Evolutionary conservation across 192 early-diverging fungal species (phyloP), one percentile per base, ranked within the genome.

Genomic region (Oehlia diaphana): DNA sequence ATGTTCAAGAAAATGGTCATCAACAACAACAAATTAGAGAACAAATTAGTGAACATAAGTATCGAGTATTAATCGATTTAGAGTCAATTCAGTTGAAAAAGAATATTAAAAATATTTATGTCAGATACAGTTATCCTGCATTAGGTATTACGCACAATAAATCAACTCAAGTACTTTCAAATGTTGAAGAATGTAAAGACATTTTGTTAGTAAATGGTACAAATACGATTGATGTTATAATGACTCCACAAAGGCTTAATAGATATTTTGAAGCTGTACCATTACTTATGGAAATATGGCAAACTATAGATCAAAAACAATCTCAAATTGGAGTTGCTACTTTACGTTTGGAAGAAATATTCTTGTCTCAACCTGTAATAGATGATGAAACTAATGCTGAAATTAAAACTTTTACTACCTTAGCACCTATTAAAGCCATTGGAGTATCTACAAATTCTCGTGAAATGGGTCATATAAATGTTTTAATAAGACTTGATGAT

Each of bases 221-320:
- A 35, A 79, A 58, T 33, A 42, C 77, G 3, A 71, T 79, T 42
- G 66, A 79, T 26, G 77, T 79, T 42, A 79, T 5, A 21, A 79
- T 79, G 66, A 70, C 77, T 39, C 77, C 26, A 33, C 77, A 70
- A 37, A 33, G 77, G 62, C 62, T 79, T 28, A 9, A 50, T 62
- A 66, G 68, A 71, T 79, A 79, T 14, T 79, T 79, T 79, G 77
- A 79, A 28, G 58, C 49, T 4, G 77, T 71, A 28, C 77, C 77
- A 44, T 79, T 79, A 33, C 58, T 79, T 26, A 71, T 79, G 68
- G 77, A 79, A 63, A 50, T 79, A 79, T 71, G 77, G 50, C 77
- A 79, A 26, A 21, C 21, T 35, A 19, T 33, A 14, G 77, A 71
- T 23, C 39, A 23, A 63, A 79, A 71, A 35, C 31, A 79, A 63